Base-by-base conservation (phyloP, 129 eudicot genomes). In the Chrysanthemum seticuspe region DNA sequence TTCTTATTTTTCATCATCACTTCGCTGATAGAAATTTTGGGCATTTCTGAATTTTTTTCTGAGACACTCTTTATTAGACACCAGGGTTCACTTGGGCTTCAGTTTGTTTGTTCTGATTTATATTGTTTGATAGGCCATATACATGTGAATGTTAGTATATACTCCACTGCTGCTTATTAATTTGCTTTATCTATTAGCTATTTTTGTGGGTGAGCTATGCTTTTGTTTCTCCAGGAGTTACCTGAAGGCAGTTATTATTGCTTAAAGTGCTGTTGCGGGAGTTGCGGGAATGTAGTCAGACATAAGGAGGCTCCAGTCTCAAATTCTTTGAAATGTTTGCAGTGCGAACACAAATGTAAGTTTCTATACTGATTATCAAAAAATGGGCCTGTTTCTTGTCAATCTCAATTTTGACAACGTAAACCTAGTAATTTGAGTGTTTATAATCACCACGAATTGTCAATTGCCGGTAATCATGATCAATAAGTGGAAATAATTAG, bases 211-310 rank as follows among this genome's bases (percentile, higher is more conserved):
- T 64, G 13, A 13, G 19, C 16, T 54, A 23, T 60, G 70, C 64
- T 65, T 64, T 7, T 64, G 61, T 11, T 73, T 59, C 44, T 71
- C 56, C 92, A 89, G 96, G 95, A 87, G 65, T 67, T 89, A 72
- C 98, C 97, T 50, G 96, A 87, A 70, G 97, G 97, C 66, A 87
- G 75, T 70, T 93, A 96, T 96, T 89, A 93, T 51, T 93, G 96
- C 79, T 79, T 82, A 34, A 79, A 69, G 13, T 93, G 97, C 85
- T 80, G 90, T 59, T 93, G 98, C 77, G 81, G 75, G 74, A 71
- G 84, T 69, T 93, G 98, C 44, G 88, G 92, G 74, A 73, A 80
- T 79, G 81, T 81, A n/a, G 96, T 81, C 68, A 70, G 73, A 74
- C 83, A 78, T 56, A 72, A 52, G 49, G 90, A 87, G 49, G 47